phyloP scores from a whole-genome alignment of 208 protist species.

The Phytomonas serpens region DNA sequence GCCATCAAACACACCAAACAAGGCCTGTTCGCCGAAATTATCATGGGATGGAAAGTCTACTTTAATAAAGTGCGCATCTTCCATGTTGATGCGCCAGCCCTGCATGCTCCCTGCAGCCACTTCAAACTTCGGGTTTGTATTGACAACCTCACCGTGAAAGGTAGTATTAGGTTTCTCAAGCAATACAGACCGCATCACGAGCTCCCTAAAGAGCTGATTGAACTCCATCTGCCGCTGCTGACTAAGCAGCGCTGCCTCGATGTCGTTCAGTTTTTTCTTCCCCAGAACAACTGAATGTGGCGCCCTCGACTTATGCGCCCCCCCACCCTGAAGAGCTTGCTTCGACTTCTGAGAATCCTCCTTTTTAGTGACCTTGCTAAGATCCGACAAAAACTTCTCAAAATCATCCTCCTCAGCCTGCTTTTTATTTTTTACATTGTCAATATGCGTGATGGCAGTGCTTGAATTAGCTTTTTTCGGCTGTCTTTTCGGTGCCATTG shows the following conservation, averaged over 20 bases:
- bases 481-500: constrained; percentile 19
- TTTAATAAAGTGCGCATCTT: constrained; percentile 74
- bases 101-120: constrained; percentile 83
- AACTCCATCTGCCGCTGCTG: constrained; percentile 53
- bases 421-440: constrained; percentile 35
- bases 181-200: constrained; percentile 52
- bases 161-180: constrained; percentile 55
- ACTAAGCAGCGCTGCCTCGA: constrained; percentile 43
- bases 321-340: constrained; percentile 2
- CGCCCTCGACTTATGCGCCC: neutral
- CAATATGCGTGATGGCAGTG: constrained; percentile 9
- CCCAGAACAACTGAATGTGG: constrained; percentile 25
- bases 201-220: constrained; percentile 54
- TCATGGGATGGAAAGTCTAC: constrained; percentile 26
- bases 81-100: constrained; percentile 86
- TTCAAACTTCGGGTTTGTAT: constrained; percentile 46
- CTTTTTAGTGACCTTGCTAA: constrained; percentile 54
- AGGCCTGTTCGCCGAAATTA: constrained; percentile 3
- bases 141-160: constrained; percentile 42
- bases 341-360: constrained; percentile 25
- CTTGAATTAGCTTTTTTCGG: constrained; percentile 13
- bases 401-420: constrained; percentile 59
- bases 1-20: constrained; percentile 88
- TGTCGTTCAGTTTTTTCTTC: constrained; percentile 30
- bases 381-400: constrained; percentile 51